A percentile compares a stretch with the other conserved stretches of the same genome.
Evolutionary conservation across 768 basidiomycete species (phyloP).

Genomic region (Suillus fuscotomentosus): DNA sequence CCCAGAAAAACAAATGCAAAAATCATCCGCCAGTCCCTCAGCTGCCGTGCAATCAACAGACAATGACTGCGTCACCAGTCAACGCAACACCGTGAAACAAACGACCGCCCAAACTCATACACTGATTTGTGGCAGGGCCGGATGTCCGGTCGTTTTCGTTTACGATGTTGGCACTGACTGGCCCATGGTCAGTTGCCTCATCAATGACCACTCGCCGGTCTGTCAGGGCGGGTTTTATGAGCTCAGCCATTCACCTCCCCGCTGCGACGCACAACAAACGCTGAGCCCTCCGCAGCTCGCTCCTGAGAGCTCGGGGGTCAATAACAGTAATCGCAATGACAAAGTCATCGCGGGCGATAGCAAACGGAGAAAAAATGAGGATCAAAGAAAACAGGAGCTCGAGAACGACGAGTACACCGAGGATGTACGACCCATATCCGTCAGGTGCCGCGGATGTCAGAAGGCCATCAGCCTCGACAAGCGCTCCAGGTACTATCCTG

Average conservation of each 20-base stretch:
- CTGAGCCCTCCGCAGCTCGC: background rate
- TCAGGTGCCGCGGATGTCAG: constrained; percentile 27
- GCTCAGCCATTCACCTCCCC: background rate
- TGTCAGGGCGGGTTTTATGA: constrained; percentile 6
- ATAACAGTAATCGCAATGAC: background rate
- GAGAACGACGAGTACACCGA: constrained; percentile 28
- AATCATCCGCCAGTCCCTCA: background rate
- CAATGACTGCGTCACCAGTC: constrained; percentile 8
- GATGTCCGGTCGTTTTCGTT: constrained; percentile 21
- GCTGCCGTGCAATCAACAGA: background rate
- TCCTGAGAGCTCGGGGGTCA: background rate
- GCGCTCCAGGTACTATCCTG: constrained; percentile 33
- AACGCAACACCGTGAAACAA: background rate
- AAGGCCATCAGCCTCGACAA: constrained; percentile 34
- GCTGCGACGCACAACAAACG: background rate
- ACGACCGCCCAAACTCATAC: background rate
- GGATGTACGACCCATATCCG: constrained; percentile 24
- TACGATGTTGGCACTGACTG: constrained; percentile 24
- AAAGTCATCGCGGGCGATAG: constrained; percentile 15
- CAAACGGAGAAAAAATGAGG: constrained; percentile 27
- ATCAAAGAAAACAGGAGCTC: constrained; percentile 24
- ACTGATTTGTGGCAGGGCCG: constrained; percentile 16
- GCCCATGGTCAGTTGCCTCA: constrained; percentile 24
- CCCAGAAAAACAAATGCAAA: background rate
- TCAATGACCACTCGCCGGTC: constrained; percentile 20